Conservation (phyloP, 2,329 filamentous ascomycete species). For the Alternaria triticimaculans region DNA sequence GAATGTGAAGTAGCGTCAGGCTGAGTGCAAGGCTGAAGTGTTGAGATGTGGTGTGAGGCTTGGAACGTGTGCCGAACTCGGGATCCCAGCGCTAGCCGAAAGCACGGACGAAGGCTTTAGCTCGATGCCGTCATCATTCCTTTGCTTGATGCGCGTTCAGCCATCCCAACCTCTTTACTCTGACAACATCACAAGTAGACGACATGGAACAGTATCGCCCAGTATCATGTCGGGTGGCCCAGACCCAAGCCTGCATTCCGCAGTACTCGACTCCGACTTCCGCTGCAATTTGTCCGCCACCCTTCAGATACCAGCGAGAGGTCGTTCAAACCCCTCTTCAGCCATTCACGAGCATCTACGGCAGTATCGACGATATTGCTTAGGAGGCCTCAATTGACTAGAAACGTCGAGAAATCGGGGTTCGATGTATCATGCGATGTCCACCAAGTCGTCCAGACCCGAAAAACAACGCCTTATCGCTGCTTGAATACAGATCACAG, state of each 20-base stretch:
- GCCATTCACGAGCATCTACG: neutral
- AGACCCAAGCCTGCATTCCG: neutral
- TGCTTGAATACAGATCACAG: neutral
- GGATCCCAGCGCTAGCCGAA: neutral
- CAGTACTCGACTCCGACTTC: neutral
- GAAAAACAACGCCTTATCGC: neutral
- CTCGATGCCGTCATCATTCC: neutral
- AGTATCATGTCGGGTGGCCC: neutral
- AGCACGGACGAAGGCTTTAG: neutral
- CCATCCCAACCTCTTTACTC: neutral
- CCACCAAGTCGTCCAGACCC: neutral
- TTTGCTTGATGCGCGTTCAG: neutral
- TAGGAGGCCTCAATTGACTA: too few species aligned
- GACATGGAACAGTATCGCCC: neutral
- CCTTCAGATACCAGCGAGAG: neutral
- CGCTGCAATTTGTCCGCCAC: neutral
- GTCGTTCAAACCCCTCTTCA: neutral
- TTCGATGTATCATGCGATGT: neutral
- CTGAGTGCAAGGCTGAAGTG: neutral
- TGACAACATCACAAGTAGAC: neutral
- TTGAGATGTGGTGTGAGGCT: neutral
- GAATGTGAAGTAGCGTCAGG: neutral
- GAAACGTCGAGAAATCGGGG: rapidly evolving
- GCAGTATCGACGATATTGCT: neutral
- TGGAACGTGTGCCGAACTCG: neutral